These are phyloP conservation scores for Dorcoceras hygrometricum DNA, from an alignment of 257 asterid genomes.

Conservation along the genomic window DNA sequence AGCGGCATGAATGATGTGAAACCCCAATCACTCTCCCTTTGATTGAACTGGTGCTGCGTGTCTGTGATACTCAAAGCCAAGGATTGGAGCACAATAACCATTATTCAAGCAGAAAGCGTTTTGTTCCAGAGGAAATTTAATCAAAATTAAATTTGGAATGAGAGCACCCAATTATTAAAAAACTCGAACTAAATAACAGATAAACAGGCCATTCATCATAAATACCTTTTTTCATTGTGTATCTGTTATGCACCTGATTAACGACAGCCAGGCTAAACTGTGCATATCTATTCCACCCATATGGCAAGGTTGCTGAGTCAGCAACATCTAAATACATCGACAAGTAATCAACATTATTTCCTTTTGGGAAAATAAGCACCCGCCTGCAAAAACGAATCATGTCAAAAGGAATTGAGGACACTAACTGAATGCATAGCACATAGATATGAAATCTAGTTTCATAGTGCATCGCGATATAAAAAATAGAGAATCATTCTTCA, in stretches of 20 bases:
- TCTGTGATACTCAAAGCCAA: constrained; percentile 50
- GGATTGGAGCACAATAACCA: constrained; percentile 23
- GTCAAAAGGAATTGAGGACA: constrained; percentile 14
- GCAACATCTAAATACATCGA: constrained; percentile 95
- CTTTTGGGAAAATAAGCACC: constrained; percentile 90
- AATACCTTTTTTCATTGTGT: constrained; percentile 71
- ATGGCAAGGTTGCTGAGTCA: constrained; percentile 68
- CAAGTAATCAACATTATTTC: constrained; percentile 81
- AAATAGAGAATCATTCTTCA: background rate
- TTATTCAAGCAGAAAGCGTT: constrained; percentile 18
- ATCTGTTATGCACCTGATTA: constrained; percentile 66
- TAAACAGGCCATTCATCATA: constrained; percentile 9
- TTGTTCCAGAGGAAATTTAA: constrained; percentile 5
- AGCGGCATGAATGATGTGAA: constrained; percentile 97
- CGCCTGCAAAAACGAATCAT: constrained; percentile 62
- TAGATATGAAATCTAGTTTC: constrained; percentile 6
- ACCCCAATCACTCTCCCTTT: constrained; percentile 99
- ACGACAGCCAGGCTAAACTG: constrained; percentile 91
- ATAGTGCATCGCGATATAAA: constrained; percentile 1
- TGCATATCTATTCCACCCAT: constrained; percentile 93
- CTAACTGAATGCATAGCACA: background rate
- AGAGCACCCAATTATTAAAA: background rate
- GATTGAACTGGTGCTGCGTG: constrained; percentile 93
- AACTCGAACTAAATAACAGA: background rate
- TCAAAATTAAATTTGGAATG: background rate